Conservation (phyloP, 2,329 filamentous ascomycete species). For the Fonsecaea pugnacius region DNA sequence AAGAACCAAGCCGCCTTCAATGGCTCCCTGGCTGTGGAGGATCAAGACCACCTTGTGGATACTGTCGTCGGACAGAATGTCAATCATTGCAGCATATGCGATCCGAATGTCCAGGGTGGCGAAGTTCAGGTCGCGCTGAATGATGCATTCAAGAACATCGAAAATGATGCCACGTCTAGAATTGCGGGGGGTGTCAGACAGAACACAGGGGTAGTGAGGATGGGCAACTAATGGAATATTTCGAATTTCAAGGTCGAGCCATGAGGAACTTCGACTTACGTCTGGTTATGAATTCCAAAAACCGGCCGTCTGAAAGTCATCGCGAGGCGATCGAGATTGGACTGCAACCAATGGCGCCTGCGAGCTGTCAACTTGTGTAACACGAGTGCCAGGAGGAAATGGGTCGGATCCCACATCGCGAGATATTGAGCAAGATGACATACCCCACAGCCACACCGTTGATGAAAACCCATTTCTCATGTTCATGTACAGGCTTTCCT, state of each 20-base stretch:
- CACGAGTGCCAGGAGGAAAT: not conserved
- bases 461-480: conserved; percentile 69
- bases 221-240: too few species aligned
- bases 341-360: conserved; percentile 66
- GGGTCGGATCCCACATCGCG: not conserved
- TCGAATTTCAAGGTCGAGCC: not conserved
- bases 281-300: conserved; percentile 75
- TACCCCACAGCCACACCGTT: conserved; percentile 65
- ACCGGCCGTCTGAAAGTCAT: conserved; percentile 73
- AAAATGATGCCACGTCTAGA: conserved; percentile 66
- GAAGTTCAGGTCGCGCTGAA: conserved; percentile 76
- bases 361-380: not conserved
- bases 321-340: conserved; percentile 72
- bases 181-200: not conserved
- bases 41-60: conserved; percentile 74
- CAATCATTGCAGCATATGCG: conserved; percentile 66
- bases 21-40: conserved; percentile 76
- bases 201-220: not conserved
- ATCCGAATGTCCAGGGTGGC: conserved; percentile 67
- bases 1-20: conserved; percentile 72
- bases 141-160: conserved; percentile 75
- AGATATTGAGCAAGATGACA: not conserved
- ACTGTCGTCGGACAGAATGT: conserved; percentile 63
- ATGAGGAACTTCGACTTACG: conserved; percentile 46
- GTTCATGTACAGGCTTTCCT: conserved; percentile 20